Conservation (phyloP, 2,329 filamentous ascomycete genomes). For the Pseudocercospora pini-densiflorae region DNA sequence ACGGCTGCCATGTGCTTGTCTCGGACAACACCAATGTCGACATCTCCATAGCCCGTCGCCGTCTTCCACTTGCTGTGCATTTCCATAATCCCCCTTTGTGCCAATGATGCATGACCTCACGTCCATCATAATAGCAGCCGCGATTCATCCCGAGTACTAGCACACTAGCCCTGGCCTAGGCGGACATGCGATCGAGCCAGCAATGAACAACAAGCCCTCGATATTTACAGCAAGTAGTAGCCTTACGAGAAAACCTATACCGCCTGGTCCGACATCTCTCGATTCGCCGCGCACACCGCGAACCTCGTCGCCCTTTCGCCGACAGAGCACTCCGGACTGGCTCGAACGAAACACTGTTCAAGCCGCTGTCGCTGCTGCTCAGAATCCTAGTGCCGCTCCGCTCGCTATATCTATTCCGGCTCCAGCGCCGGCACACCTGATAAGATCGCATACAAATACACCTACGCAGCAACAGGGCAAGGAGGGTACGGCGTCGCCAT, state of each 20-base stretch:
- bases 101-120: constrained; percentile 4
- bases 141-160: constrained; percentile 1
- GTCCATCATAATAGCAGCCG: not conserved
- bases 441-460: not conserved
- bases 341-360: constrained; percentile 9
- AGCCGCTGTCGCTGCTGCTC: not conserved
- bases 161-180: constrained; percentile 7
- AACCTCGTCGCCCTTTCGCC: constrained; percentile 28
- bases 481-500: constrained; percentile 11
- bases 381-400: not conserved
- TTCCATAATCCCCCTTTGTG: not conserved
- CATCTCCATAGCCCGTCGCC: not conserved
- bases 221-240: constrained; percentile 30
- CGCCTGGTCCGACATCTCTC: constrained; percentile 8
- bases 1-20: not conserved
- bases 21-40: not conserved
- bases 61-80: not conserved
- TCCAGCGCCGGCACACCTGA: not conserved
- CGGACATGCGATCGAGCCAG: constrained; percentile 16
- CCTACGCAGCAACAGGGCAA: not conserved
- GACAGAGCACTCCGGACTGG: constrained; percentile 18
- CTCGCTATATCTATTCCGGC: constrained; percentile 3
- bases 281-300: constrained; percentile 17
- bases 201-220: constrained; percentile 28
- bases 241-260: constrained; percentile 13